Percentiles rank a stretch among this genome's conserved stretches.
Conservation (phyloP, 192 early-diverging fungal genomes). For the Kappamyces sp. region DNA sequence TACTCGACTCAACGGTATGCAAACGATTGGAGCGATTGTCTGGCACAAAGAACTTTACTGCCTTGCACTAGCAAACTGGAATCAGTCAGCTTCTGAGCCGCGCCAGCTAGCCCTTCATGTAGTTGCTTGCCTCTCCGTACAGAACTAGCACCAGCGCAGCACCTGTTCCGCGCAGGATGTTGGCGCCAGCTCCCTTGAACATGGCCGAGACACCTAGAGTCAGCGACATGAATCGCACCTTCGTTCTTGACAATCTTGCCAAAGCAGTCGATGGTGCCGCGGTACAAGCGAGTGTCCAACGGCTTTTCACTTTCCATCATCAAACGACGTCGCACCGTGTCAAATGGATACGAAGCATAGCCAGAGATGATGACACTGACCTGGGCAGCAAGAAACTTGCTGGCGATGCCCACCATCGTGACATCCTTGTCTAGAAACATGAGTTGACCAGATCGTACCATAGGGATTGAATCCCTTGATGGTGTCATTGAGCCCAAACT, state of each 20-base stretch:
- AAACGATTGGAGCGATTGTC: too few relatives aligned
- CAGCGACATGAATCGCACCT: slow-evolving; percentile 46
- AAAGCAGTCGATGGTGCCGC: slow-evolving; percentile 78
- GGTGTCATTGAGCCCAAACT: slow-evolving; percentile 74
- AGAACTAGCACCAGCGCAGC: slow-evolving; percentile 88
- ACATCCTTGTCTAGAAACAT: slow-evolving; percentile 23
- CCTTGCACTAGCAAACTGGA: too few relatives aligned
- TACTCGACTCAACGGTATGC: too few relatives aligned
- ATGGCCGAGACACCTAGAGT: slow-evolving; percentile 72
- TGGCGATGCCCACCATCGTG: slow-evolving; percentile 26
- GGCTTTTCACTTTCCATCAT: slow-evolving; percentile 86
- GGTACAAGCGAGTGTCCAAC: slow-evolving; percentile 85
- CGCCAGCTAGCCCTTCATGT: slow-evolving; percentile 17
- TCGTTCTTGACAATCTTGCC: slow-evolving; percentile 84
- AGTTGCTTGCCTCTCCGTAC: slow-evolving; percentile 42
- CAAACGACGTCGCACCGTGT: slow-evolving; percentile 96
- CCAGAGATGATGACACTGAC: slow-evolving; percentile 18
- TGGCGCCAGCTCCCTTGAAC: slow-evolving; percentile 99
- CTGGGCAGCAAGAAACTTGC: slow-evolving; percentile 28
- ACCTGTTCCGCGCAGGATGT: slow-evolving; percentile 96
- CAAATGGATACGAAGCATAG: slow-evolving; percentile 73
- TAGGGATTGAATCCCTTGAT: slow-evolving; percentile 35
- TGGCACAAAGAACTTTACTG: too few relatives aligned
- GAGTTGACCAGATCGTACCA: slow-evolving; percentile 12
- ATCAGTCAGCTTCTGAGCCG: not conserved